Conservation (phyloP, 202 grass and related monocot species). For the Elaeis oleifera region DNA sequence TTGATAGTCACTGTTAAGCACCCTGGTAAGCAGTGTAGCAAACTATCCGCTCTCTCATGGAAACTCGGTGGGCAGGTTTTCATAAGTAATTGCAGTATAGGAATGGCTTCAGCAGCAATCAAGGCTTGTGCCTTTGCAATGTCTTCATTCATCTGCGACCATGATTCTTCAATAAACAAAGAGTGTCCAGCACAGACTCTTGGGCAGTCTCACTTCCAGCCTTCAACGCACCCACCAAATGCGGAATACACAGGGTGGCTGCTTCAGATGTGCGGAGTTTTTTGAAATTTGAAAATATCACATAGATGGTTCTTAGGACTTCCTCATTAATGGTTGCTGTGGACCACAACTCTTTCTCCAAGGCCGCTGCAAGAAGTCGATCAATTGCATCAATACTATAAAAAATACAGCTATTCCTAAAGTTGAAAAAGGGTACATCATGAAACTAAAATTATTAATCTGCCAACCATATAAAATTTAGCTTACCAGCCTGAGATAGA, state of each 20-base stretch:
- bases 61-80: constrained; percentile 88
- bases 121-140: constrained; percentile 86
- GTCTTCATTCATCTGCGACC: constrained; percentile 87
- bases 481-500: too few relatives aligned
- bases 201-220: constrained; percentile 69
- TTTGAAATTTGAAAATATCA: constrained; percentile 87
- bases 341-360: constrained; percentile 76
- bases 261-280: constrained; percentile 81
- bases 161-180: constrained; percentile 88
- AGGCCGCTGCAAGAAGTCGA: constrained; percentile 47
- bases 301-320: constrained; percentile 76
- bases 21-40: constrained; percentile 84
- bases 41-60: constrained; percentile 82
- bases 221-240: constrained; percentile 68
- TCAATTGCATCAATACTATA: background rate
- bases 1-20: constrained; percentile 84
- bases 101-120: constrained; percentile 88
- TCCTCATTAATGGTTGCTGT: constrained; percentile 72
- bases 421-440: too few relatives aligned
- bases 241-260: constrained; percentile 86
- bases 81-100: constrained; percentile 73
- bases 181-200: constrained; percentile 77
- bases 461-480: too few relatives aligned
- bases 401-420: too few relatives aligned
- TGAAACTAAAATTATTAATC: too few relatives aligned